phyloP scores from a whole-genome alignment of 129 eudicot genomes.

The Rutidosis leptorrhynchoides region DNA sequence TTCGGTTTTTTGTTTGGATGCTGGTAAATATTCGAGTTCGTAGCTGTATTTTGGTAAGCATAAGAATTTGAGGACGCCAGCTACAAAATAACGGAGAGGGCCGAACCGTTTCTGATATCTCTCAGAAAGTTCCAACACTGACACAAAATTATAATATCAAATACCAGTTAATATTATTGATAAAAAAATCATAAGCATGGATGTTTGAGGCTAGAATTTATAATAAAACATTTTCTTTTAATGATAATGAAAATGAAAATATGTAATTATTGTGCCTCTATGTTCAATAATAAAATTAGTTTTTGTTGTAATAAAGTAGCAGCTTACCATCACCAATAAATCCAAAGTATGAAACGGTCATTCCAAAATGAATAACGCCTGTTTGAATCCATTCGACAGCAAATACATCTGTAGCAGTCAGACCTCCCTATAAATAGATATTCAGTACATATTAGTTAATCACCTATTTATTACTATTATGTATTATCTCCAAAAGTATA shows the following conservation, averaged over 20 bases:
- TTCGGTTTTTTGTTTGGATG: conserved; percentile 46
- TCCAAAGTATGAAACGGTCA: conserved; percentile 92
- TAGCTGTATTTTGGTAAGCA: conserved; percentile 88
- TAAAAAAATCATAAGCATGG: background rate
- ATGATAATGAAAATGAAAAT: conserved; percentile 6
- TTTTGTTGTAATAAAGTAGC: conserved; percentile 1
- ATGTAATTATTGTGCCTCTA: conserved; percentile 8
- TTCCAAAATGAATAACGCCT: conserved; percentile 90
- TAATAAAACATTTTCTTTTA: background rate
- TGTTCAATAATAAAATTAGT: conserved; percentile 7
- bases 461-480: background rate
- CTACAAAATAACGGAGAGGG: conserved; percentile 94
- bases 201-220: conserved; percentile 4
- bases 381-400: conserved; percentile 91
- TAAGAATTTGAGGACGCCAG: conserved; percentile 83
- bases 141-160: conserved; percentile 18
- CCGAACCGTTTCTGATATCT: conserved; percentile 91
- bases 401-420: conserved; percentile 97
- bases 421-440: conserved; percentile 78
- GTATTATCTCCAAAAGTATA: background rate
- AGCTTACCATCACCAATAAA: conserved; percentile 91
- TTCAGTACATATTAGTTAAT: conserved; percentile 12
- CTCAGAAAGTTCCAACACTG: conserved; percentile 96
- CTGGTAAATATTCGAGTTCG: conserved; percentile 88
- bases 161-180: background rate